Evolutionary conservation across 2,329 filamentous ascomycete genomes (phyloP).

Genomic region (Leptographium flavum): DNA sequence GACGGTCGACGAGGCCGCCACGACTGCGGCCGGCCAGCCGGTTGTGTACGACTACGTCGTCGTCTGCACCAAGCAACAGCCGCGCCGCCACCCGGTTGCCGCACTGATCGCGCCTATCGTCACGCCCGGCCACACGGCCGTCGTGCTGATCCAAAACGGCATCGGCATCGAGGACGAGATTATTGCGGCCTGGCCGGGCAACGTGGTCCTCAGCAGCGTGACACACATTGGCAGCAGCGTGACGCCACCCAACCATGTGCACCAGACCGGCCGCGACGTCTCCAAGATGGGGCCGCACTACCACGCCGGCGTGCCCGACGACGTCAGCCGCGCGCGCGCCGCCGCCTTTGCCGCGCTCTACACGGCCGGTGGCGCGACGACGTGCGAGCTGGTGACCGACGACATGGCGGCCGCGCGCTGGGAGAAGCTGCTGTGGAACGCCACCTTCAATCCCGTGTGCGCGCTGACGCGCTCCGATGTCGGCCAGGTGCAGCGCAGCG

Average conservation of each 20-base stretch:
- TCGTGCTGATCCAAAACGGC: constrained; percentile 11
- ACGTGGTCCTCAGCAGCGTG: constrained; percentile 9
- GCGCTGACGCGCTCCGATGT: constrained; percentile 10
- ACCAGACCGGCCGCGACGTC: constrained; percentile 7
- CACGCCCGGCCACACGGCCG: constrained; percentile 3
- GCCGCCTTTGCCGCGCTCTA: constrained; percentile 3
- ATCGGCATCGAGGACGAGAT: constrained; percentile 10
- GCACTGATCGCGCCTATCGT: constrained; percentile 7
- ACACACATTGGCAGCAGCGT: constrained; percentile 10
- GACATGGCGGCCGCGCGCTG: constrained; percentile 10
- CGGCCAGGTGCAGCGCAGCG: constrained; percentile 11
- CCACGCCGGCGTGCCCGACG: neutral
- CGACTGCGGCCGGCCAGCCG: neutral
- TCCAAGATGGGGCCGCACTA: constrained; percentile 9
- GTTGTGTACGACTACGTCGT: constrained; percentile 8
- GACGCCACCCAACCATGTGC: constrained; percentile 4
- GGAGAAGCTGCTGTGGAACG: constrained; percentile 12
- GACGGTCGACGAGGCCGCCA: constrained; percentile 1
- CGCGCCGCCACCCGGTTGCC: constrained; percentile 3
- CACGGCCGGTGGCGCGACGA: constrained; percentile 6
- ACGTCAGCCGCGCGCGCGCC: neutral
- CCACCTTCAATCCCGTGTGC: constrained; percentile 11
- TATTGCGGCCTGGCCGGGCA: constrained; percentile 6
- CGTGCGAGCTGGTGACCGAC: constrained; percentile 1
- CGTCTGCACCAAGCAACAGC: constrained; percentile 10